These are phyloP conservation scores for Monosporascus sp. DNA, from an alignment of 2,329 filamentous ascomycete species.

Conservation along the genomic window DNA sequence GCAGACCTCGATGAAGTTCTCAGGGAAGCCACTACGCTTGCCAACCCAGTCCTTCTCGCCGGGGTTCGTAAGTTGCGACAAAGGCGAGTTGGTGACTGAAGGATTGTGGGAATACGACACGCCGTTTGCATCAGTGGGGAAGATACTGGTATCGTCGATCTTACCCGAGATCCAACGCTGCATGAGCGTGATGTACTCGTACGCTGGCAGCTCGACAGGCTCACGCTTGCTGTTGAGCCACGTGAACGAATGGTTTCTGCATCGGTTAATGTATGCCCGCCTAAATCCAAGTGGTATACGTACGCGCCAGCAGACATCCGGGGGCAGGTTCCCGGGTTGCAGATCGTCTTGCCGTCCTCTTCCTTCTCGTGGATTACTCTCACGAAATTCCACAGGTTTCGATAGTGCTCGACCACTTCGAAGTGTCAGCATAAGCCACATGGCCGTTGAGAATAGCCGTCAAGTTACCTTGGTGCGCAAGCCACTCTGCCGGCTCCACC, in stretches of 20 bases:
- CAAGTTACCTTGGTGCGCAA: slow-evolving; percentile 80
- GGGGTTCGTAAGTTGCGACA: slow-evolving; percentile 57
- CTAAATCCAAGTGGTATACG: slow-evolving; percentile 34
- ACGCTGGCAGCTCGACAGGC: slow-evolving; percentile 86
- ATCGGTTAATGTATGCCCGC: slow-evolving; percentile 1
- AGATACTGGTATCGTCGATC: slow-evolving; percentile 83
- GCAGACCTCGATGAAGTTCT: slow-evolving; percentile 83
- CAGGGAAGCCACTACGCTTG: slow-evolving; percentile 87
- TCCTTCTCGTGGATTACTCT: slow-evolving; percentile 84
- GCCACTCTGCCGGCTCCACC: slow-evolving; percentile 91
- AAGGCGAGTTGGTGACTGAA: slow-evolving; percentile 50
- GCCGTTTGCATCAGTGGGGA: slow-evolving; percentile 76
- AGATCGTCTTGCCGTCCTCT: slow-evolving; percentile 70
- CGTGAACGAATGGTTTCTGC: slow-evolving; percentile 85
- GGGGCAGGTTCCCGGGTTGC: slow-evolving; percentile 78
- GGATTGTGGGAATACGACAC: slow-evolving; percentile 63
- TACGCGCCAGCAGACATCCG: slow-evolving; percentile 93
- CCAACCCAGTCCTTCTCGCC: slow-evolving; percentile 75
- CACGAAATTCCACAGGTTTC: slow-evolving; percentile 83
- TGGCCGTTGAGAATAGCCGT: neutral
- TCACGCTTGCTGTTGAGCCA: slow-evolving; percentile 87
- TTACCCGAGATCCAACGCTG: slow-evolving; percentile 97
- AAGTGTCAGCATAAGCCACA: slow-evolving; percentile 9
- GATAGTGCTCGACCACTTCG: slow-evolving; percentile 85
- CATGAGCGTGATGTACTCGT: slow-evolving; percentile 91